These are phyloP conservation scores for Penicillium canariense DNA, from an alignment of 495 filamentous ascomycete species.

Conservation along the genomic window DNA sequence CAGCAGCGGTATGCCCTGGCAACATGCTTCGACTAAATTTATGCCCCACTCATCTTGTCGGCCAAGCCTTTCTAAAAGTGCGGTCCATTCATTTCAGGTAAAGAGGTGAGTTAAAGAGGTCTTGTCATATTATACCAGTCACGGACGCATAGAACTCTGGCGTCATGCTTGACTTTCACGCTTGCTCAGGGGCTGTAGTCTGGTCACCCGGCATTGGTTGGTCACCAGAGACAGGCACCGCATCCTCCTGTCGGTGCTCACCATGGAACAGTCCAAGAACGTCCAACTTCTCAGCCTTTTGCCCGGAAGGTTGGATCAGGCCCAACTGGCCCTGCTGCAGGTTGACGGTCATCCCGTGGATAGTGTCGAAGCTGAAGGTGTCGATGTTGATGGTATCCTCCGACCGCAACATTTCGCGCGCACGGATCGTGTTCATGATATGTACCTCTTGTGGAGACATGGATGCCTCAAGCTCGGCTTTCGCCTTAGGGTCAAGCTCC, in stretches of 20 bases:
- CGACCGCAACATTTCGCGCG: conserved; percentile 5
- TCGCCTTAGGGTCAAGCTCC: neutral
- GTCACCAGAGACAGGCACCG: neutral
- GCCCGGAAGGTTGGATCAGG: neutral
- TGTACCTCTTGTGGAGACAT: conserved; percentile 25
- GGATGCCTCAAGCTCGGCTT: conserved; percentile 2
- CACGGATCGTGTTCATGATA: conserved; percentile 28
- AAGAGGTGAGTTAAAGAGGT: too few relatives aligned
- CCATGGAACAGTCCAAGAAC: neutral
- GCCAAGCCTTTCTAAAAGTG: too few relatives aligned
- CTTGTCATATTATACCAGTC: too few relatives aligned
- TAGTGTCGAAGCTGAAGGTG: conserved; percentile 34
- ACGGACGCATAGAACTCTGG: too few relatives aligned
- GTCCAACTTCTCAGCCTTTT: neutral
- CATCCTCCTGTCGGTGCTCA: neutral
- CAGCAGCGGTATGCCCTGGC: too few relatives aligned
- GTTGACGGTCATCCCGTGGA: conserved; percentile 35
- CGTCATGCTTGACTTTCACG: too few relatives aligned
- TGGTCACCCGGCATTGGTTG: neutral
- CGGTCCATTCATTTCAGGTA: too few relatives aligned
- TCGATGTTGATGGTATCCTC: conserved; percentile 35
- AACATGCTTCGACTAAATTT: too few relatives aligned
- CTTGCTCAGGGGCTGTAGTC: neutral
- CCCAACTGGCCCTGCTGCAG: conserved; percentile 24
- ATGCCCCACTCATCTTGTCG: too few relatives aligned